These are phyloP conservation scores for California macrophylla DNA, from an alignment of 441 rosid genomes.

Conservation along the genomic window DNA sequence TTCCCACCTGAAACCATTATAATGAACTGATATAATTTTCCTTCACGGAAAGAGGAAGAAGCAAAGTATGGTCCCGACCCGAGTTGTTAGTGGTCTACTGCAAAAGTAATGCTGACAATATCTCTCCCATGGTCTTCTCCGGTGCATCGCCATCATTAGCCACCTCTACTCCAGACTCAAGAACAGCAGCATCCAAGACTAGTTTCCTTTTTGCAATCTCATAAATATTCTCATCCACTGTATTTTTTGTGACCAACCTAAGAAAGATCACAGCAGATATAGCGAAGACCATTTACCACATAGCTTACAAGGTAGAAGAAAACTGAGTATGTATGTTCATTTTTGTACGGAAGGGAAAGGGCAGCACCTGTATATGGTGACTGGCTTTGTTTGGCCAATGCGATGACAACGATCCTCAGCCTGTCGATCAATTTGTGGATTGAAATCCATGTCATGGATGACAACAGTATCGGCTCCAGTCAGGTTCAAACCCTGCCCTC, in stretches of 20 bases:
- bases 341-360: not conserved
- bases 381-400: constrained; percentile 86
- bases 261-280: constrained; percentile 2
- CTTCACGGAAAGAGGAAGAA: not conserved
- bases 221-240: constrained; percentile 82
- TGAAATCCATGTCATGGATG: constrained; percentile 91
- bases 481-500: constrained; percentile 93
- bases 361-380: constrained; percentile 69
- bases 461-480: constrained; percentile 86
- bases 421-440: constrained; percentile 90
- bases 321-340: not conserved
- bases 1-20: not conserved
- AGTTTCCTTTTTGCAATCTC: constrained; percentile 86
- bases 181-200: constrained; percentile 76
- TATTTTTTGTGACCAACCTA: constrained; percentile 81
- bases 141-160: constrained; percentile 43
- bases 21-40: not conserved
- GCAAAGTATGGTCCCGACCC: not conserved
- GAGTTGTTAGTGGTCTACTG: constrained; percentile 26
- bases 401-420: constrained; percentile 97
- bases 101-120: constrained; percentile 72
- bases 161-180: constrained; percentile 62
- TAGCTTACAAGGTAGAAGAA: not conserved
- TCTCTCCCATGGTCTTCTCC: constrained; percentile 88
- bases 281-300: constrained; percentile 8